These are phyloP conservation scores for Scleroderma citrinum DNA, from an alignment of 768 basidiomycete species.

Conservation along the genomic window DNA sequence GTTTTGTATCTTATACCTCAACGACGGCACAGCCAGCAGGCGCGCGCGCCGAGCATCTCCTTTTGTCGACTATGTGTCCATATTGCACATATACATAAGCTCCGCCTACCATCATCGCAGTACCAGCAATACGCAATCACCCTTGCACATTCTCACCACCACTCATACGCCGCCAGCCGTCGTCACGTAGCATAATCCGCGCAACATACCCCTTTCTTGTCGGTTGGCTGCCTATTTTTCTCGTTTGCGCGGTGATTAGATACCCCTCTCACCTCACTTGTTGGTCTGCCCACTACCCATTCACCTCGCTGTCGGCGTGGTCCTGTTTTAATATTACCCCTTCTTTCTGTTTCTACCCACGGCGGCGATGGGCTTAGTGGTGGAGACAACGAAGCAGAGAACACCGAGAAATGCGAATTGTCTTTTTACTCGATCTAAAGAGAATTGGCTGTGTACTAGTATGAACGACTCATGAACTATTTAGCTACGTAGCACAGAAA, in stretches of 20 bases:
- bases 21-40: conserved; percentile 2
- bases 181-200: background rate
- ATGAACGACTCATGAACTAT: background rate
- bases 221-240: background rate
- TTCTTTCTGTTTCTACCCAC: background rate
- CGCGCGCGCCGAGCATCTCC: conserved; percentile 2
- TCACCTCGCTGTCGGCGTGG: background rate
- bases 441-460: background rate
- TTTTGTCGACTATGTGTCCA: conserved; percentile 22
- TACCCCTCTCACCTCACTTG: background rate
- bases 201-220: background rate
- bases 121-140: background rate
- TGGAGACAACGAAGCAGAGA: background rate
- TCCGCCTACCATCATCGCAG: background rate
- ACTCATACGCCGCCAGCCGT: background rate
- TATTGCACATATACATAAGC: conserved; percentile 25
- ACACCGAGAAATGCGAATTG: background rate
- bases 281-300: background rate
- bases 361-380: background rate
- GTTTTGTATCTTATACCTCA: conserved; percentile 26
- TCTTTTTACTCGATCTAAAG: background rate
- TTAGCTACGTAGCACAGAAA: background rate
- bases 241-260: conserved; percentile 1
- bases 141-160: background rate
- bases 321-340: background rate